Evolutionary conservation across 2,329 filamentous ascomycete species (phyloP).

Genomic region (Aphanoascus verrucosus): DNA sequence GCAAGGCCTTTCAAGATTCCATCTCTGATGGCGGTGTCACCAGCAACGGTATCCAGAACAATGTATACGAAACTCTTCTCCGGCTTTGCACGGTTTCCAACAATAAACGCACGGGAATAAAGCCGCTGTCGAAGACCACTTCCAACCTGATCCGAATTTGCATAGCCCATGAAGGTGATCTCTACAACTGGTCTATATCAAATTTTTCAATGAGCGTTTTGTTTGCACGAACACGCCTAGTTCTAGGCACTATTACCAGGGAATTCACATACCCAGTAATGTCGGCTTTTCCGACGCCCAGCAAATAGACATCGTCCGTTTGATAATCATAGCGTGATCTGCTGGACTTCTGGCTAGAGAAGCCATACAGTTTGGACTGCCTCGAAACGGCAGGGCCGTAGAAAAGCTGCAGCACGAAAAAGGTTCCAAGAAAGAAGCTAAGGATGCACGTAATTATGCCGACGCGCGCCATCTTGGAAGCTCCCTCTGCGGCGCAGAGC

Average conservation of each 20-base stretch:
- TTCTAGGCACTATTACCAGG: slow-evolving; percentile 2
- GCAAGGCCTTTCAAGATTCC: slow-evolving; percentile 71
- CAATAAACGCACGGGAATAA: slow-evolving; percentile 80
- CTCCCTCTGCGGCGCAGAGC: not conserved
- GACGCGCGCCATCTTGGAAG: slow-evolving; percentile 8
- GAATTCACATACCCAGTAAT: slow-evolving; percentile 50
- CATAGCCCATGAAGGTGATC: slow-evolving; percentile 86
- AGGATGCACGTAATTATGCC: slow-evolving; percentile 7
- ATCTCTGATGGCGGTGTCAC: slow-evolving; percentile 77
- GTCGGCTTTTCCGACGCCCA: slow-evolving; percentile 61
- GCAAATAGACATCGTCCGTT: slow-evolving; percentile 44
- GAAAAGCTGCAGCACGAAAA: slow-evolving; percentile 7
- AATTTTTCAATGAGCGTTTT: not conserved
- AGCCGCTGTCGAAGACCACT: slow-evolving; percentile 76
- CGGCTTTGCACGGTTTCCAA: slow-evolving; percentile 56
- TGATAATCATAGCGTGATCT: slow-evolving; percentile 16
- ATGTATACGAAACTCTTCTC: slow-evolving; percentile 73
- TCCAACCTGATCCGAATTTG: slow-evolving; percentile 70
- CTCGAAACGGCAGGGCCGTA: not conserved
- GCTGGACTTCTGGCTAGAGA: slow-evolving; percentile 10
- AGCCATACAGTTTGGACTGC: not conserved
- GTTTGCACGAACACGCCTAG: not conserved
- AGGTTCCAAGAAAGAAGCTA: slow-evolving; percentile 9
- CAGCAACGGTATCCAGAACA: slow-evolving; percentile 75
- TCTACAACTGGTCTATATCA: slow-evolving; percentile 64